Conservation (phyloP, 2,329 filamentous ascomycete species). For the Aspergillus tamarii region DNA sequence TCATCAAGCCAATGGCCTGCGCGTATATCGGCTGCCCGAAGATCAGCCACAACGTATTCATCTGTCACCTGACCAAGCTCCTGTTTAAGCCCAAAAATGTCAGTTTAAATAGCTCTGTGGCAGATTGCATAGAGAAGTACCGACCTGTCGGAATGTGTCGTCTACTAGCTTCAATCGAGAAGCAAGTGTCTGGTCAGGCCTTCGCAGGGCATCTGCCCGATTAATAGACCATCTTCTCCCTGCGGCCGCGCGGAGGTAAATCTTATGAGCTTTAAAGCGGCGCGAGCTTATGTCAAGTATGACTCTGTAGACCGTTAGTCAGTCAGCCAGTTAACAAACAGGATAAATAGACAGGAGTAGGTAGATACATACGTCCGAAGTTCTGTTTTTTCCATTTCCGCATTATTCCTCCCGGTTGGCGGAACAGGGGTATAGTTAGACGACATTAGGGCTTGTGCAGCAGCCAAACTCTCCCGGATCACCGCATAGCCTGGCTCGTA, state of each 20-base stretch:
- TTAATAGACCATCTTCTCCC: constrained; percentile 62
- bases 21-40: constrained; percentile 57
- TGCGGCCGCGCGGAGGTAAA: constrained; percentile 62
- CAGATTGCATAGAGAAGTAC: constrained; percentile 22
- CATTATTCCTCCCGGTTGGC: constrained; percentile 47
- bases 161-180: constrained; percentile 54
- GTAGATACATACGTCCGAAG: constrained; percentile 53
- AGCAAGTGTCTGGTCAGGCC: constrained; percentile 51
- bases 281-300: constrained; percentile 63
- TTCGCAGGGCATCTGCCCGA: constrained; percentile 54
- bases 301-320: constrained; percentile 48
- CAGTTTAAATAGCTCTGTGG: neutral
- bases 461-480: constrained; percentile 58
- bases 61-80: constrained; percentile 63
- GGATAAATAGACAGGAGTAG: neutral
- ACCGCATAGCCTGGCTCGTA: constrained; percentile 63
- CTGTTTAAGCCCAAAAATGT: constrained; percentile 38
- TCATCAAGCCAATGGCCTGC: constrained; percentile 66
- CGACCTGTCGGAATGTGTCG: constrained; percentile 52
- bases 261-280: constrained; percentile 64
- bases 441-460: constrained; percentile 59
- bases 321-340: constrained; percentile 12
- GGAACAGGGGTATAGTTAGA: constrained; percentile 55
- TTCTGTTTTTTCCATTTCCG: constrained; percentile 60
- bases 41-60: constrained; percentile 57